phyloP scores from a whole-genome alignment of 345 rosid genomes.

The Melaleuca alternifolia region DNA sequence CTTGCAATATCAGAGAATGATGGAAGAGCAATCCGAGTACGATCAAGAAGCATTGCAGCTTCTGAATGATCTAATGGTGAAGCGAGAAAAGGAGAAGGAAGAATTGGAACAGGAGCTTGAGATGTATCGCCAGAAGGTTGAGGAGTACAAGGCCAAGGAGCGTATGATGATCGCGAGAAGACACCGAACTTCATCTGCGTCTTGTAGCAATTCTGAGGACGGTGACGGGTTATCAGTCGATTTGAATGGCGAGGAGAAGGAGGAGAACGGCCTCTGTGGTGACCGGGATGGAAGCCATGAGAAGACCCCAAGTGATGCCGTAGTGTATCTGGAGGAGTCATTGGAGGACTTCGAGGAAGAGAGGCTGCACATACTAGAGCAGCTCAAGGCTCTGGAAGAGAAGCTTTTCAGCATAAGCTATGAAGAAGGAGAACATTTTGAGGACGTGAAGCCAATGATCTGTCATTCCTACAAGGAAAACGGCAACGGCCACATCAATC shows the following conservation, averaged over 20 bases:
- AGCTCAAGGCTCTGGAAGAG: slow-evolving; percentile 84
- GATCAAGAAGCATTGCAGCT: slow-evolving; percentile 97
- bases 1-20: slow-evolving; percentile 94
- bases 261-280: slow-evolving; percentile 18
- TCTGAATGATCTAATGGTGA: slow-evolving; percentile 71
- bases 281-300: slow-evolving; percentile 1
- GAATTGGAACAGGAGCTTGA: slow-evolving; percentile 79
- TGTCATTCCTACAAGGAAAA: slow-evolving; percentile 14
- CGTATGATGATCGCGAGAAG: slow-evolving; percentile 36
- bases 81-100: slow-evolving; percentile 71
- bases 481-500: slow-evolving; percentile 27
- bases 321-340: slow-evolving; percentile 65
- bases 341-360: slow-evolving; percentile 71
- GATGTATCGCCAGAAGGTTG: slow-evolving; percentile 42
- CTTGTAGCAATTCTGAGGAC: slow-evolving; percentile 59
- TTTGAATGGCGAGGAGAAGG: slow-evolving; percentile 34
- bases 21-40: slow-evolving; percentile 94
- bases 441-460: slow-evolving; percentile 33
- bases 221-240: slow-evolving; percentile 48
- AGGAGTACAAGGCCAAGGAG: slow-evolving; percentile 67
- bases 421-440: slow-evolving; percentile 41
- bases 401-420: slow-evolving; percentile 45
- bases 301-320: slow-evolving; percentile 67
- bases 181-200: slow-evolving; percentile 41
- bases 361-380: slow-evolving; percentile 75